Percentiles rank a stretch among this genome's conserved stretches.
These are phyloP conservation scores for Plenodomus lindquistii DNA, from an alignment of 2,329 filamentous ascomycete species.

Conservation along the genomic window DNA sequence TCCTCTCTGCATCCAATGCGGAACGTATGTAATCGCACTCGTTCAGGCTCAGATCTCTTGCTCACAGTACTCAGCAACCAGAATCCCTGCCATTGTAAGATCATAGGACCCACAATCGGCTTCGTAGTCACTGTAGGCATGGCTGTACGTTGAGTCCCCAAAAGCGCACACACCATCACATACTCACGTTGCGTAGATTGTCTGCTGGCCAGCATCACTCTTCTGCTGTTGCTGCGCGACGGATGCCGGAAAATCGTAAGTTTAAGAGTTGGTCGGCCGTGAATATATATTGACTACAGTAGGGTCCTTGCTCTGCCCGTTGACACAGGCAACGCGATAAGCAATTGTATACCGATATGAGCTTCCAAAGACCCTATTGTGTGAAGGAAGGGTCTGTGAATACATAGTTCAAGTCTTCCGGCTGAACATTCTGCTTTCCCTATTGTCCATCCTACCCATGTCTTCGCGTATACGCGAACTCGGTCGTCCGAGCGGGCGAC, in stretches of 20 bases:
- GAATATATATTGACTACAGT: slow-evolving; percentile 16
- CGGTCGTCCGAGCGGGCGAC: slow-evolving; percentile 16
- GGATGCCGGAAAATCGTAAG: slow-evolving; percentile 58
- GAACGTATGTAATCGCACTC: slow-evolving; percentile 35
- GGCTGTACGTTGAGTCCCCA: slow-evolving; percentile 47
- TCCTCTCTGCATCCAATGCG: slow-evolving; percentile 60
- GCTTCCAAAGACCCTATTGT: slow-evolving; percentile 19
- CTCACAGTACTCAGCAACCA: slow-evolving; percentile 51
- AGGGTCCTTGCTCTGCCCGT: slow-evolving; percentile 59
- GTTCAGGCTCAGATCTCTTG: neutral
- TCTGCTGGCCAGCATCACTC: slow-evolving; percentile 60
- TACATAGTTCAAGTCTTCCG: neutral
- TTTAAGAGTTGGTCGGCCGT: no score
- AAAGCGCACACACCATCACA: slow-evolving; percentile 10
- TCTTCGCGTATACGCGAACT: neutral
- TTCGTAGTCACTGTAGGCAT: slow-evolving; percentile 54
- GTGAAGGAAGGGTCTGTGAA: neutral
- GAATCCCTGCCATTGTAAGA: slow-evolving; percentile 62
- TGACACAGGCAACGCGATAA: slow-evolving; percentile 56
- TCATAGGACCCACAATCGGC: slow-evolving; percentile 60
- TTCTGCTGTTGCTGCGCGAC: slow-evolving; percentile 62
- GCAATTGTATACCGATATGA: slow-evolving; percentile 51
- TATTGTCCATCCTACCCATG: slow-evolving; percentile 3
- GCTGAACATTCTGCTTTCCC: no score
- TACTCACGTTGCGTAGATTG: slow-evolving; percentile 41